Evolutionary conservation across 768 basidiomycete genomes (phyloP), one percentile per base, ranked within the genome.

Genomic region (Boletus eberwhitei): DNA sequence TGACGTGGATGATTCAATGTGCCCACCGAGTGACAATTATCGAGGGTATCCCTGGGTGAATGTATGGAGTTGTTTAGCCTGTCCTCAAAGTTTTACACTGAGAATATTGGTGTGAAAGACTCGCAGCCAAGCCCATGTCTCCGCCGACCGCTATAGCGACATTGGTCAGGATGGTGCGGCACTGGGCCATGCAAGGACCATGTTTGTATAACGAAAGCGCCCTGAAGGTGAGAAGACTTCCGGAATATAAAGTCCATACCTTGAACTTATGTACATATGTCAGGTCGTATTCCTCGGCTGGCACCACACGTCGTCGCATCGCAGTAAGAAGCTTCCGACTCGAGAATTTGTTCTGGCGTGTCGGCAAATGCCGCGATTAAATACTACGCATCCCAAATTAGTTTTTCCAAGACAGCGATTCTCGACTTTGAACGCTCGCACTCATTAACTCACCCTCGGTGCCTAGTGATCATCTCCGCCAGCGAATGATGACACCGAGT

Each of bases 361-460:
- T 35, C 56, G 56, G 56, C 56, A 58, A 58, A 45, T 17, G 19
- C 46, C 54, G 54, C 12, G 9, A 29, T n/a, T 9, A 21, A 58
- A 31, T 13, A 44, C 24, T 26, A 41, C 38, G 5, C n/a, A 45
- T 49, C n/a, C 45, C 26, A 52, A 47, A 59, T 48, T 32, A 13
- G 31, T 22, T 39, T 43, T 51, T 34, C 5, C 19, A 55, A 34
- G 40, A 29, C 36, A 59, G 35, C 32, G 58, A 48, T 48, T 46
- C 21, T 14, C 35, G 29, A 43, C 35, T n/a, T 39, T 37, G 48
- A 51, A 37, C 14, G 26, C 29, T 32, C 4, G 11, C 40, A 21
- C 45, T 39, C 31, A 39, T 39, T 35, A 38, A 37, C 19, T 24
- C 5, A 32, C n/a, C 43, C 8, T 17, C 14, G 34, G 49, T 35